These are phyloP conservation scores for Suhomyces coccinellae DNA, from an alignment of 1,139 yeast genomes.

Conservation along the genomic window DNA sequence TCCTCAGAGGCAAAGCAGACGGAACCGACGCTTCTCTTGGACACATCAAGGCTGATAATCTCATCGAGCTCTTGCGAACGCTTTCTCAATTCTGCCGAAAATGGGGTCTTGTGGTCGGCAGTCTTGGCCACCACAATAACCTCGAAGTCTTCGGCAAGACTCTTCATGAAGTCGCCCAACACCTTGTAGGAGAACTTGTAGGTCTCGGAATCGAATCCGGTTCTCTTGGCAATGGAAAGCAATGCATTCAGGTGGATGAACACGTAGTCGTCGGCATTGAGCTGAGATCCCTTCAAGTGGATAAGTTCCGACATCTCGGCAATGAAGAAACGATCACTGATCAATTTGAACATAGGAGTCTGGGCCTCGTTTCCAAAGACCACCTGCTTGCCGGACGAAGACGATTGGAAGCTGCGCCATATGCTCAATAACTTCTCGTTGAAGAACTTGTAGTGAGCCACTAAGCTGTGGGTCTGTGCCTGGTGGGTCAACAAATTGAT, in stretches of 20 bases:
- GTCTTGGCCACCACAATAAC: constrained; percentile 27
- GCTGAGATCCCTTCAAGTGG: constrained; percentile 23
- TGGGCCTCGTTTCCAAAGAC: constrained; percentile 10
- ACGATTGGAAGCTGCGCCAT: constrained; percentile 35
- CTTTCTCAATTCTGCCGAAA: constrained; percentile 7
- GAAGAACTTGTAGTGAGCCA: constrained; percentile 34
- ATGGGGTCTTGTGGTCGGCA: constrained; percentile 6
- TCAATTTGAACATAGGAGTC: constrained; percentile 21
- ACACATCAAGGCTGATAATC: constrained; percentile 25
- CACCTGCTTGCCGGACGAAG: constrained; percentile 7
- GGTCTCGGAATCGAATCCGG: constrained; percentile 43
- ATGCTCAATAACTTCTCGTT: constrained; percentile 33
- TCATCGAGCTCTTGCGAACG: constrained; percentile 21
- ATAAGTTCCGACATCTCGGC: constrained; percentile 50
- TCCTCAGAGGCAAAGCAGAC: constrained; percentile 47
- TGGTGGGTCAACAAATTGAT: constrained; percentile 31
- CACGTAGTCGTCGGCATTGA: constrained; percentile 24
- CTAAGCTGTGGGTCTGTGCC: constrained; percentile 21
- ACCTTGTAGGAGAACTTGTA: constrained; percentile 38
- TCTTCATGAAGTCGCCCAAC: constrained; percentile 31
- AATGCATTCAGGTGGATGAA: constrained; percentile 44
- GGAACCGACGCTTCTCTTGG: constrained; percentile 21
- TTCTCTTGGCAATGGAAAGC: constrained; percentile 40
- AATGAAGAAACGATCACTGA: constrained; percentile 48
- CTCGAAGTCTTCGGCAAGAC: constrained; percentile 31